These are phyloP conservation scores for Atractiella rhizophila DNA, from an alignment of 768 basidiomycete genomes.

Conservation along the genomic window DNA sequence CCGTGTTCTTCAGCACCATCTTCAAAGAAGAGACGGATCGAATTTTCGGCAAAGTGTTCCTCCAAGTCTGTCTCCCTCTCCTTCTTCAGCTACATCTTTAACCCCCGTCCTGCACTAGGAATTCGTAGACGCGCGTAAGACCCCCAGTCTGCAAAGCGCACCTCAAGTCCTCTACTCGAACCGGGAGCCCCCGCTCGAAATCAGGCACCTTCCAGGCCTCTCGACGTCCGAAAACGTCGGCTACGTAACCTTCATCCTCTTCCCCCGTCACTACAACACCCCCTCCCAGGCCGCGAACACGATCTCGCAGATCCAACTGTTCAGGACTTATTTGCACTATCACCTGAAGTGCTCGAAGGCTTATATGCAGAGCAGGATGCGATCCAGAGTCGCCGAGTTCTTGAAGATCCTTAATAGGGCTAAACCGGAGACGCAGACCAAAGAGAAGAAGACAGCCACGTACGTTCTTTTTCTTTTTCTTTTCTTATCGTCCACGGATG, in stretches of 20 bases:
- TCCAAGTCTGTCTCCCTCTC: constrained; percentile 37
- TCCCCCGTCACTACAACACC: constrained; percentile 78
- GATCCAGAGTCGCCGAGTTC: constrained; percentile 78
- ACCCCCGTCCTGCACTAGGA: constrained; percentile 31
- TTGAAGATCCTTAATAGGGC: constrained; percentile 61
- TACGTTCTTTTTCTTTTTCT: constrained; percentile 19
- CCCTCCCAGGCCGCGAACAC: constrained; percentile 41
- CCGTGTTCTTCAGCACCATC: constrained; percentile 87
- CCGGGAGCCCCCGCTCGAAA: constrained; percentile 88
- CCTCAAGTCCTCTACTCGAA: constrained; percentile 90
- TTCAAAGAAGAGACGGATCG: constrained; percentile 95
- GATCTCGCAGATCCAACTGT: constrained; percentile 83
- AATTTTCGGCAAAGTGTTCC: constrained; percentile 89
- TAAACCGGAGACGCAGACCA: constrained; percentile 56
- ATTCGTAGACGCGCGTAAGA: constrained; percentile 92
- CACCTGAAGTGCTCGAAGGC: constrained; percentile 66
- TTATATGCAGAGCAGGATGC: constrained; percentile 96
- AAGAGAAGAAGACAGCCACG: constrained; percentile 59
- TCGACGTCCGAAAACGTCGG: constrained; percentile 66
- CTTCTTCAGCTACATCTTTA: neutral
- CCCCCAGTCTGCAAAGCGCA: constrained; percentile 79
- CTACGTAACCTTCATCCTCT: constrained; percentile 92
- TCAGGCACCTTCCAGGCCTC: constrained; percentile 51
- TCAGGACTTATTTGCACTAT: constrained; percentile 97
- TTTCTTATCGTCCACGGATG: neutral